Evolutionary conservation across 2,329 filamentous ascomycete species (phyloP), one percentile per base, ranked within the genome.

Genomic region (Annulohypoxylon truncatum): DNA sequence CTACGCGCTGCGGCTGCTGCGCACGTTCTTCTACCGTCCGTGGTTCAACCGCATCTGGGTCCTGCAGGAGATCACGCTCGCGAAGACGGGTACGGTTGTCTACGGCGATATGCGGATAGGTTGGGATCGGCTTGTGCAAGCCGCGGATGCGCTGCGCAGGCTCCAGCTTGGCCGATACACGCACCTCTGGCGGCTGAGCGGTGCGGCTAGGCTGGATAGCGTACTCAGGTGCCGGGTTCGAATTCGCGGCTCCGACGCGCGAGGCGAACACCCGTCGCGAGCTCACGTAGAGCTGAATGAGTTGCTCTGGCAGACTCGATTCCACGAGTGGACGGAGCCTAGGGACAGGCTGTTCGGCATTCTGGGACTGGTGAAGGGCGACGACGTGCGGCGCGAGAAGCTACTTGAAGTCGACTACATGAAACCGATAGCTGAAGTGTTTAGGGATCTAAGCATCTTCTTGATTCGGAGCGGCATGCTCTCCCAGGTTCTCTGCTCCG

Each of bases 41-140:
- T 64, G 61, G 61, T 64, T 58, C 3, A 40, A 6, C 7, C 61
- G 61, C n/a, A 52, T 64, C n/a, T 64, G 61, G 61, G 24, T 64
- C 13, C 31, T 64, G 12, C 61, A 64, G n/a, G 61, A 64, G n/a
- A 58, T 64, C 3, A 15, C 50, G 4, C 40, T 64, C 8, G 54
- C 61, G 13, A 64, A 35, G 31, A 22, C 24, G 24, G 61, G 48
- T 1, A 64, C 53, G 18, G 33, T 64, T 9, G 24, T 58, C 29
- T 64, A 53, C 31, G 61, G 48, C n/a, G 54, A 53, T 22, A 48
- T 40, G 9, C 18, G 4, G 22, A 58, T 64, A 54, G 24, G 48
- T 7, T 64, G 61, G 61, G 12, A 53, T 44, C 53, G 48, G 24
- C 12, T 64, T 18, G 5, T 53, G 2, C 13, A 28, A 20, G 61